Evolutionary conservation across 495 filamentous ascomycete genomes (phyloP).

Genomic region (Lasiosphaeria miniovina): DNA sequence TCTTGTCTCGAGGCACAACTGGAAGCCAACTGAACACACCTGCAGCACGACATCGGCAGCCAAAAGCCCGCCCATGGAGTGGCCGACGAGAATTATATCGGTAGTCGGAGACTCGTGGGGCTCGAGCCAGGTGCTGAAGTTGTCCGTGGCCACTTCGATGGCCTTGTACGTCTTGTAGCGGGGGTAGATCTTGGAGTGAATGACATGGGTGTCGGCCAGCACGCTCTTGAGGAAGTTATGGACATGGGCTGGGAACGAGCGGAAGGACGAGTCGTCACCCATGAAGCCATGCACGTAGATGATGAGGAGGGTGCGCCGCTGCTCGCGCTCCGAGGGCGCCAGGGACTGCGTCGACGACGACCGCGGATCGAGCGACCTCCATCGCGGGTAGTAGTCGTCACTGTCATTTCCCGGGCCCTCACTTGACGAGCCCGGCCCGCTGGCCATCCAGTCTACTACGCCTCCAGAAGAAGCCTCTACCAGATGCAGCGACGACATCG

Average conservation of each 20-base stretch:
- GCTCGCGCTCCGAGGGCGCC: conserved; percentile 42
- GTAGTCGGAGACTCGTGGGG: conserved; percentile 72
- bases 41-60: conserved; percentile 75
- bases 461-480: neutral
- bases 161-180: conserved; percentile 79
- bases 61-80: conserved; percentile 87
- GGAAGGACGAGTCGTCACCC: conserved; percentile 85
- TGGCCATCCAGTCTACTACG: no score
- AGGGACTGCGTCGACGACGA: conserved; percentile 64
- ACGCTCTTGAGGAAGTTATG: conserved; percentile 71
- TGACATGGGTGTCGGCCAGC: conserved; percentile 67
- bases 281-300: conserved; percentile 93
- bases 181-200: conserved; percentile 91
- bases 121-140: conserved; percentile 79
- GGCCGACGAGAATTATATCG: conserved; percentile 81
- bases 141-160: conserved; percentile 69
- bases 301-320: conserved; percentile 65
- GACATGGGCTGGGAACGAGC: conserved; percentile 81
- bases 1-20: no score
- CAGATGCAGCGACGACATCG: neutral
- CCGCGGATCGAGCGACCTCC: conserved; percentile 48
- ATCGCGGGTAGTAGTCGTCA: conserved; percentile 11
- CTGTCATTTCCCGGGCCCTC: neutral
- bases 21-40: conserved; percentile 27
- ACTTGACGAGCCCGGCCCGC: neutral